Base-by-base conservation (phyloP, 768 basidiomycete species). In the Pilatotrama ljubarskyi region DNA sequence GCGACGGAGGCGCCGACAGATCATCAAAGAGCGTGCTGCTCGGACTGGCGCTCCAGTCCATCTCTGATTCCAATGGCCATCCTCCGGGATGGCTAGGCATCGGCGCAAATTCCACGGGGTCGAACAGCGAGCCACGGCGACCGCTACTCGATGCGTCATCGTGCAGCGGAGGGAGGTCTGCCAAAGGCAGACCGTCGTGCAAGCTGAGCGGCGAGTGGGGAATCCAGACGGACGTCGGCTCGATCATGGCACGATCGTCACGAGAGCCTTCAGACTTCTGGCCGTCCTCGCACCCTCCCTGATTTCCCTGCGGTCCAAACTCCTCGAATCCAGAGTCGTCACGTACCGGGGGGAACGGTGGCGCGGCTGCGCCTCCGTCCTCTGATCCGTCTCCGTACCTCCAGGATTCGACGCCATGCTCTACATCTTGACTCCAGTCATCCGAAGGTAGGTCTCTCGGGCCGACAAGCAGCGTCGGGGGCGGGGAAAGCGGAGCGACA, bases 271-370 rank as follows among this genome's bases (percentile, higher is more conserved):
- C 60, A 15, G 42, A 29, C 29, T 58, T 44, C 15, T 37, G 44
- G 36, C 36, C 55, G 15, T 46, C 52, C 32, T 51, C 41, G 46
- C 32, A 53, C 17, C 54, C 51, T 40, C 42, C 58, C 14, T 58
- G 58, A 7, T 50, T 48, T 40, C 42, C 58, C 14, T 58, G 58
- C 18, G 65, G 56, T n/a, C 41, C 37, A 22, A 24, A 55, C 40
- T 66, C 65, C 48, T 66, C 65, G 51, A 64, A 66, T 2, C 65
- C 65, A 54, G 65, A 66, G 46, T 66, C 65, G 42, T 57, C 58
- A 59, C 62, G 65, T 43, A 59, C 49, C 42, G 65, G 65, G 29
- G 57, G 49, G 29, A 58, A 57, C 50, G 52, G 58, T 18, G 62
- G 49, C 52, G 52, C 59, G 7, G 47, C 37, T 9, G 18, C 40